These are phyloP conservation scores for Candolleomyces aberdarensis DNA, from an alignment of 768 basidiomycete species.

Conservation along the genomic window DNA sequence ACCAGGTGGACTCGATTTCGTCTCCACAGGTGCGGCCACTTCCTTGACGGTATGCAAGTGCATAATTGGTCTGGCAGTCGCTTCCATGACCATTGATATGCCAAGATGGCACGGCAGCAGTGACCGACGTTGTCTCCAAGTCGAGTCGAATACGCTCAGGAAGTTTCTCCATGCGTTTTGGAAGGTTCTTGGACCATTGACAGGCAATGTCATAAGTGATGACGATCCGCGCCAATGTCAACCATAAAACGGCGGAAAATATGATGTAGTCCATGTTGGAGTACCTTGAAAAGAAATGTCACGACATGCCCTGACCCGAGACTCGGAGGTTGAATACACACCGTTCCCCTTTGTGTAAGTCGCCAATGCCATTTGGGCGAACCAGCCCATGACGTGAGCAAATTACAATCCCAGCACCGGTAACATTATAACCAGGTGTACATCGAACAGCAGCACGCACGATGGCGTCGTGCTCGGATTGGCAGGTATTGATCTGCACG, in stretches of 20 bases:
- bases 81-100: constrained; percentile 23
- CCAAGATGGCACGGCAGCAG: constrained; percentile 21
- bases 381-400: constrained; percentile 24
- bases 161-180: constrained; percentile 9
- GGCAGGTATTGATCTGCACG: constrained; percentile 3
- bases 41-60: constrained; percentile 19
- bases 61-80: constrained; percentile 19
- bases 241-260: constrained; percentile 14
- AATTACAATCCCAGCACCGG: constrained; percentile 19
- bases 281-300: constrained; percentile 19
- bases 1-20: constrained; percentile 29
- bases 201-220: constrained; percentile 32
- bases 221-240: constrained; percentile 11
- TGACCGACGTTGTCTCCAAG: background rate
- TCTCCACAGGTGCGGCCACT: constrained; percentile 33
- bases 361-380: constrained; percentile 20
- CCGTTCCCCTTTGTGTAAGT: constrained; percentile 30
- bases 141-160: constrained; percentile 9
- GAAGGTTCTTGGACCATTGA: constrained; percentile 24
- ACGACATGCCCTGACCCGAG: too few species aligned
- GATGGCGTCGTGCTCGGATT: constrained; percentile 22
- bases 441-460: constrained; percentile 20
- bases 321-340: constrained; percentile 7
- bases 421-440: constrained; percentile 21
- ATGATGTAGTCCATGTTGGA: constrained; percentile 36